phyloP scores from a whole-genome alignment of 2,329 filamentous ascomycete genomes.

The Rugonectria rugulosa region DNA sequence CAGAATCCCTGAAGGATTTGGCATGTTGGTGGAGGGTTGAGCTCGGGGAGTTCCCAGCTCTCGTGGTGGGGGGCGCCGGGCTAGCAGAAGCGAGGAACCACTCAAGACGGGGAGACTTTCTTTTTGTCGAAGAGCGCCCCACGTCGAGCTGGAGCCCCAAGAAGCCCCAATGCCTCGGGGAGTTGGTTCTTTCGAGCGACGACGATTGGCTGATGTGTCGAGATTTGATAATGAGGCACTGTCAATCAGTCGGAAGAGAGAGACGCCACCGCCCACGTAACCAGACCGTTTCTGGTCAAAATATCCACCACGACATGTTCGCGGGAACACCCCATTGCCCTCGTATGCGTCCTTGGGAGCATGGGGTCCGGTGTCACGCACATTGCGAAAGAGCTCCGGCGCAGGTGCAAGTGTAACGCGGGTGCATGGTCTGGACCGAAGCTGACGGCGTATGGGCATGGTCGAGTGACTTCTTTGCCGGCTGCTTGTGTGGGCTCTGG shows the following conservation, averaged over 20 bases:
- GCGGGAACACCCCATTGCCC: not conserved
- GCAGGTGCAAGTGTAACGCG: not conserved
- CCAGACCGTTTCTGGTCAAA: slow-evolving; percentile 4
- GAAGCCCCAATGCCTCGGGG: too few species aligned
- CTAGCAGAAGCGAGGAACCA: slow-evolving; percentile 29
- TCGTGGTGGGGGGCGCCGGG: not conserved
- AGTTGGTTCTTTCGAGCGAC: slow-evolving; percentile 28
- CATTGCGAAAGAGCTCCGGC: slow-evolving; percentile 5
- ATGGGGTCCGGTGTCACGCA: slow-evolving; percentile 16
- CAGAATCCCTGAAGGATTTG: not conserved
- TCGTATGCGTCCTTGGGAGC: slow-evolving; percentile 8
- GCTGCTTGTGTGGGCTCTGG: too few species aligned
- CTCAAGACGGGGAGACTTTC: slow-evolving; percentile 33
- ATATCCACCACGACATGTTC: slow-evolving; percentile 18
- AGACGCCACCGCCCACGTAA: slow-evolving; percentile 14
- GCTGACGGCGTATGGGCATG: slow-evolving; percentile 1
- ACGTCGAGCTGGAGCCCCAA: slow-evolving; percentile 25
- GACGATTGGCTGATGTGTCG: slow-evolving; percentile 24
- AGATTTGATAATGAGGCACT: slow-evolving; percentile 24
- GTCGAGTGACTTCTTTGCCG: slow-evolving; percentile 4
- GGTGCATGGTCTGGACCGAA: slow-evolving; percentile 4
- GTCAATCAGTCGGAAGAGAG: slow-evolving; percentile 17
- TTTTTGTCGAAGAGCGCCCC: slow-evolving; percentile 23
- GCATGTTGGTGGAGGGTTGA: not conserved
- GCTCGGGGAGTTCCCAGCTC: slow-evolving; percentile 17